A percentile compares a stretch with the other conserved stretches of the same genome.
phyloP scores from a whole-genome alignment of 805 yeast species.

The Cyberlindnera mycetangii region DNA sequence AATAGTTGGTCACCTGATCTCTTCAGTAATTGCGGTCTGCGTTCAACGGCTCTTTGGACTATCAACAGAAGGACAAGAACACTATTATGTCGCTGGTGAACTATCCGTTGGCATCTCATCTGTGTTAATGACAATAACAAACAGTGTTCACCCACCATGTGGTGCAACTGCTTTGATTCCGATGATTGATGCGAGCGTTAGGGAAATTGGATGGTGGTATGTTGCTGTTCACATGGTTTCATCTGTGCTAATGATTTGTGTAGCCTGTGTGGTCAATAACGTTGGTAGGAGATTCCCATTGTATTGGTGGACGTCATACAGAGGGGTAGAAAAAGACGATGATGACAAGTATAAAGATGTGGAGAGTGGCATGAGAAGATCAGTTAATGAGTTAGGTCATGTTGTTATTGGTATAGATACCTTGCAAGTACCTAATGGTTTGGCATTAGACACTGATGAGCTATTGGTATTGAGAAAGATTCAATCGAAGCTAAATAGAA shows the following conservation, averaged over 20 bases:
- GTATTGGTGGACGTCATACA: slow-evolving; percentile 51
- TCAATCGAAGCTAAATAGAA: too few relatives aligned
- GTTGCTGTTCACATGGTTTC: slow-evolving; percentile 52
- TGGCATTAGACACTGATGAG: too few relatives aligned
- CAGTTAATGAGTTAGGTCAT: too few relatives aligned
- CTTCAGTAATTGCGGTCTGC: slow-evolving; percentile 52
- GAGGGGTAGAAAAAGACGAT: too few relatives aligned
- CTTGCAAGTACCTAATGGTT: too few relatives aligned
- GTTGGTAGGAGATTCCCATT: slow-evolving; percentile 50
- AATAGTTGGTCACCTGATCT: slow-evolving; percentile 51
- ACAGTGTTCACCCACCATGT: slow-evolving; percentile 68
- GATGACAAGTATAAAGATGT: too few relatives aligned
- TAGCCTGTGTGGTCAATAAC: slow-evolving; percentile 54
- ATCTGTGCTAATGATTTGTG: slow-evolving; percentile 43
- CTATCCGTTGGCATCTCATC: slow-evolving; percentile 53
- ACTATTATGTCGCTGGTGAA: slow-evolving; percentile 58
- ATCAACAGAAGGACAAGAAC: slow-evolving; percentile 38
- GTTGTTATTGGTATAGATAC: too few relatives aligned
- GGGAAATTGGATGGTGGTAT: slow-evolving; percentile 63
- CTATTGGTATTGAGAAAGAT: too few relatives aligned
- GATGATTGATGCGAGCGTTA: slow-evolving; percentile 40
- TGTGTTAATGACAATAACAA: slow-evolving; percentile 48
- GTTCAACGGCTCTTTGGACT: slow-evolving; percentile 52
- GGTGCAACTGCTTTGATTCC: slow-evolving; percentile 70
- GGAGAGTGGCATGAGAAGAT: too few relatives aligned